Evolutionary conservation across 179 eudicot genomes (phyloP).

Genomic region (Nepenthes alata): DNA sequence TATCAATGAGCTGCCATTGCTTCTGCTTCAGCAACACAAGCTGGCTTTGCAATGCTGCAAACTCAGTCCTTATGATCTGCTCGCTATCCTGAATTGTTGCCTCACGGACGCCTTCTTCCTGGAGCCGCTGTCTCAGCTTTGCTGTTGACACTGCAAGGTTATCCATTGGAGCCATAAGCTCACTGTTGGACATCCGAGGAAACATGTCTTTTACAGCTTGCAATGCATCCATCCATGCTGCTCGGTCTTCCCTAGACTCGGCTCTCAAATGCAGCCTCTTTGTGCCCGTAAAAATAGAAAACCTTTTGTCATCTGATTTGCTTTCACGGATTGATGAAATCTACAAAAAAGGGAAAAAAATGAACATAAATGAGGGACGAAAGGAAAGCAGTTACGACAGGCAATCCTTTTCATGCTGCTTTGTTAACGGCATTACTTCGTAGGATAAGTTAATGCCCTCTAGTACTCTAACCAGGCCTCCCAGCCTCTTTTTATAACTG

Average conservation of each 20-base stretch:
- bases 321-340: slow-evolving; percentile 80
- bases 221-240: slow-evolving; percentile 86
- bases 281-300: slow-evolving; percentile 81
- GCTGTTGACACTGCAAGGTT: slow-evolving; percentile 55
- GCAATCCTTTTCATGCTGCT: slow-evolving; percentile 30
- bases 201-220: slow-evolving; percentile 80
- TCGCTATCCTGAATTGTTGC: slow-evolving; percentile 64
- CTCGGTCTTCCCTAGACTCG: slow-evolving; percentile 57
- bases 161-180: slow-evolving; percentile 58
- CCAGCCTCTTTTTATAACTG: too few relatives aligned
- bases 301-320: slow-evolving; percentile 84
- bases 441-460: too few relatives aligned
- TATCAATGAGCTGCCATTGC: slow-evolving; percentile 63
- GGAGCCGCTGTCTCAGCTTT: slow-evolving; percentile 52
- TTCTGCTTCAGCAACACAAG: slow-evolving; percentile 74
- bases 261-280: slow-evolving; percentile 78
- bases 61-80: slow-evolving; percentile 71
- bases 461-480: too few relatives aligned
- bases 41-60: slow-evolving; percentile 53
- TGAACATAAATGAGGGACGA: background rate
- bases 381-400: background rate
- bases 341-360: slow-evolving; percentile 20
- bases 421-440: background rate
- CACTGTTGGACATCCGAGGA: slow-evolving; percentile 80
- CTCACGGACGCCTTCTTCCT: slow-evolving; percentile 65